These are phyloP conservation scores for Naganishia sp. DNA, from an alignment of 1,284 basidiomycete species.

Conservation along the genomic window DNA sequence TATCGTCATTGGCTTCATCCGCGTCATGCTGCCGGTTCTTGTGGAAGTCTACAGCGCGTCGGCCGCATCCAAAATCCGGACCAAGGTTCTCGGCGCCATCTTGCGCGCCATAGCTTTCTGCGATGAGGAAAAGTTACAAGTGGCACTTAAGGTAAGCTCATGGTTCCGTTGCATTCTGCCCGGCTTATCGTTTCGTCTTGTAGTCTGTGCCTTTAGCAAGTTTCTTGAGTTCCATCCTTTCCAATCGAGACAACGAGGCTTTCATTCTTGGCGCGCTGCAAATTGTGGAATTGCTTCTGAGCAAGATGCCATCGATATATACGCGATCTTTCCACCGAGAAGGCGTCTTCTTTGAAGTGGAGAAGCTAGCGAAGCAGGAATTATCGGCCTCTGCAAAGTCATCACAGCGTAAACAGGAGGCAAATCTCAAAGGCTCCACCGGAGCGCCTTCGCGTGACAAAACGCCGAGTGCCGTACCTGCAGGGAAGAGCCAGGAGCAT, in stretches of 20 bases:
- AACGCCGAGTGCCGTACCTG: not conserved
- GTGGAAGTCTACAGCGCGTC: slow-evolving; percentile 95
- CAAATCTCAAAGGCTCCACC: not conserved
- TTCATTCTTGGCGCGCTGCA: slow-evolving; percentile 84
- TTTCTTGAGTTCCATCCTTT: slow-evolving; percentile 87
- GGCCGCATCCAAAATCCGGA: slow-evolving; percentile 77
- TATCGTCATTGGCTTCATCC: slow-evolving; percentile 80
- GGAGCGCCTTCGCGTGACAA: not conserved
- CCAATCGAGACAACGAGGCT: slow-evolving; percentile 81
- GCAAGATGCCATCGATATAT: slow-evolving; percentile 78
- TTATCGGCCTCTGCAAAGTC: slow-evolving; percentile 63
- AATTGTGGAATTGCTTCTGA: slow-evolving; percentile 81
- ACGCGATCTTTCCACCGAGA: slow-evolving; percentile 84
- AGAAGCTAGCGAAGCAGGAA: slow-evolving; percentile 65
- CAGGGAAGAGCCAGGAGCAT: not conserved
- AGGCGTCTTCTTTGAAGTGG: slow-evolving; percentile 91
- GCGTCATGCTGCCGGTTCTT: slow-evolving; percentile 81
- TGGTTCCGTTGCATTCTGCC: not conserved
- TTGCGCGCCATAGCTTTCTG: slow-evolving; percentile 87
- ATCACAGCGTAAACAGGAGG: slow-evolving; percentile 40
- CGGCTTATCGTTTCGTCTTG: slow-evolving; percentile 3
- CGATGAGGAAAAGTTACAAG: slow-evolving; percentile 71
- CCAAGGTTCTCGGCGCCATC: slow-evolving; percentile 80
- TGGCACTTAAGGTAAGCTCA: slow-evolving; percentile 68
- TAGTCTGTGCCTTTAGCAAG: slow-evolving; percentile 86